Base-by-base conservation (phyloP, 441 rosid species). In the Aleurites moluccanus region DNA sequence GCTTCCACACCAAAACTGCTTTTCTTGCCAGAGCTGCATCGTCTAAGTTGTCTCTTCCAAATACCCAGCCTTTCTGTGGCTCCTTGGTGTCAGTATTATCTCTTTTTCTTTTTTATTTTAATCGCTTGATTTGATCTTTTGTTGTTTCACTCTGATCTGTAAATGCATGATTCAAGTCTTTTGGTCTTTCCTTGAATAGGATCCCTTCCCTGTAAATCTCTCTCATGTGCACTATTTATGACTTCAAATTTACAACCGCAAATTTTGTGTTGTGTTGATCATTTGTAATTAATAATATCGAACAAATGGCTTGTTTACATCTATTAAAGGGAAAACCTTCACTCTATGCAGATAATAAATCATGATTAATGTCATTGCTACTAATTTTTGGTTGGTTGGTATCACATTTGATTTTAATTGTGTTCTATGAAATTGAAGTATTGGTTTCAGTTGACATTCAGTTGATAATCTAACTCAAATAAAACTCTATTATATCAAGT, bases 61-160 rank as follows among this genome's bases (percentile, higher is more conserved):
- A 53, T 28, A 47, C 55, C 72, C 86, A 76, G 1, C 77, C 78
- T 75, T 69, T 74, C 15, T 64, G 23, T 10, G 75, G 77, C 69
- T 83, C 95, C 53, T 81, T 89, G 77, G 72, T 85, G 98, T 93
- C 74, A 83, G 92, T 85, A 49, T 65, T 70, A 16, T 44, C 14
- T 13, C 0, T 6, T 47, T 3, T 59, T 18, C 6, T 9, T 68
- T 3, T 38, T 1, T 66, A 68, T 49, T 55, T 55, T 55, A 49
- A 14, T 49, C 14, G 3, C 25, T 53, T 3, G 53, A 30, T 40
- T 64, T 74, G 25, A 38, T 42, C n/a, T 35, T 67, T 55, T 50
- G 3, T 13, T 11, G 27, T 21, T 42, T 56, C 13, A 56, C 6
- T 9, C 1, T 50, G 20, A 50, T 50, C 20, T 50, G 20, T 50